A percentile compares a stretch with the other conserved stretches of the same genome.
Conservation (phyloP, 306 rosid species). For the Cicer yamashitae region DNA sequence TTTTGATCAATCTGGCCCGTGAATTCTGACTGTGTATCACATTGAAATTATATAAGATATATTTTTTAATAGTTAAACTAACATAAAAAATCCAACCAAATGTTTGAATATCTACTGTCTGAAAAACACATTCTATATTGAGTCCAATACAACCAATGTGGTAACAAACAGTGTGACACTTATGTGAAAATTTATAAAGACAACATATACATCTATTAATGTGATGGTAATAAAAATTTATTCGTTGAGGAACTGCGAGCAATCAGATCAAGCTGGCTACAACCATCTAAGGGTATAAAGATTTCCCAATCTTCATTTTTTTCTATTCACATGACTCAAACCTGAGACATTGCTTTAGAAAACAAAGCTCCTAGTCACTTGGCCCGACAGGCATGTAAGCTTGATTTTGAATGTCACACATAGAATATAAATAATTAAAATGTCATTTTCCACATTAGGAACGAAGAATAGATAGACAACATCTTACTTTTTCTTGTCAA, state of each 20-base stretch:
- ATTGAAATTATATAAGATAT: background rate
- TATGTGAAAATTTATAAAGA: background rate
- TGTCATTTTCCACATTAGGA: conserved; percentile 16
- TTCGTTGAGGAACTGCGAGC: background rate
- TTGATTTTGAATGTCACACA: background rate
- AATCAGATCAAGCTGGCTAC: background rate
- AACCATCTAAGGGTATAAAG: no score
- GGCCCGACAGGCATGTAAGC: background rate
- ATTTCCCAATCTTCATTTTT: no score
- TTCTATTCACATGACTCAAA: background rate
- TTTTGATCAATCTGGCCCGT: background rate
- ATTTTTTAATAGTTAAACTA: background rate
- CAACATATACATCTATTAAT: background rate
- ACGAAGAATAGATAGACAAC: conserved; percentile 23
- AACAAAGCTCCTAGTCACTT: background rate
- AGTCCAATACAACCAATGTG: background rate
- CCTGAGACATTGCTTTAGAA: background rate
- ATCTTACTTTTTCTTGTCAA: conserved; percentile 90
- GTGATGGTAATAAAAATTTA: background rate
- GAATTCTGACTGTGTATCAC: background rate
- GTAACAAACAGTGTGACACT: no score
- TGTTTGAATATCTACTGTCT: background rate
- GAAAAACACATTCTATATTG: background rate
- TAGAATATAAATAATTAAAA: conserved; percentile 22
- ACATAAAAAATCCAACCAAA: background rate